phyloP scores from a whole-genome alignment of 257 asterid genomes.

The Galeopsis tetrahit region DNA sequence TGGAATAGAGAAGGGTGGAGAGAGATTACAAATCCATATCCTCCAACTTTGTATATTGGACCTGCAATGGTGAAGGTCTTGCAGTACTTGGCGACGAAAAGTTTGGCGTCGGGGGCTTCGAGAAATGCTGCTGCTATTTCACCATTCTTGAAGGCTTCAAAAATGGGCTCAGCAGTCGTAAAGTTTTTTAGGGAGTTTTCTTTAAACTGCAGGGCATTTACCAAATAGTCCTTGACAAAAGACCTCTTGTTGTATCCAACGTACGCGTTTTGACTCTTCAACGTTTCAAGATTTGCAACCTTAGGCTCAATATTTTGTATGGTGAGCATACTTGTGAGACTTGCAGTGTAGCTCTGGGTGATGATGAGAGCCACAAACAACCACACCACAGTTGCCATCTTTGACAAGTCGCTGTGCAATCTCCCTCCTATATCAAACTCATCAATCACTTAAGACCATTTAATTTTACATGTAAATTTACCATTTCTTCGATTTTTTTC shows the following conservation, averaged over 20 bases:
- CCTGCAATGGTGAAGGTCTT: slow-evolving; percentile 45
- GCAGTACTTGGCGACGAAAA: slow-evolving; percentile 47
- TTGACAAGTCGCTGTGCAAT: slow-evolving; percentile 43
- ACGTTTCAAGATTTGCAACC: slow-evolving; percentile 35
- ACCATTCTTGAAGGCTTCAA: slow-evolving; percentile 36
- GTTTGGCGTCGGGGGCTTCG: slow-evolving; percentile 45
- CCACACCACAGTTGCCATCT: slow-evolving; percentile 48
- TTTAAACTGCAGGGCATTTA: slow-evolving; percentile 27
- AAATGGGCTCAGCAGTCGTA: slow-evolving; percentile 23
- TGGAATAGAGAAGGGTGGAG: not conserved
- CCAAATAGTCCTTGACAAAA: slow-evolving; percentile 35
- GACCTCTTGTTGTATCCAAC: slow-evolving; percentile 39
- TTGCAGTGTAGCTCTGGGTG: slow-evolving; percentile 55
- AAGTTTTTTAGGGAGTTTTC: slow-evolving; percentile 17
- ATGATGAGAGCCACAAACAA: slow-evolving; percentile 45
- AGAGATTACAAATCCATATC: slow-evolving; percentile 49
- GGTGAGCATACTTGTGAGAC: slow-evolving; percentile 50
- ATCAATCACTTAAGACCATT: not conserved
- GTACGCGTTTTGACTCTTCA: slow-evolving; percentile 34
- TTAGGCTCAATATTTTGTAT: slow-evolving; percentile 36
- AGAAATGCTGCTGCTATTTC: slow-evolving; percentile 44
- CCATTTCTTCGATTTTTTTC: too few relatives aligned
- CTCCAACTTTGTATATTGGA: slow-evolving; percentile 48
- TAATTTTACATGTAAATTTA: too few relatives aligned
- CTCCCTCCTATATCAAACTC: slow-evolving; percentile 35